Base-by-base conservation (phyloP, 2,329 filamentous ascomycete genomes). In the Ustilaginoidea virens region DNA sequence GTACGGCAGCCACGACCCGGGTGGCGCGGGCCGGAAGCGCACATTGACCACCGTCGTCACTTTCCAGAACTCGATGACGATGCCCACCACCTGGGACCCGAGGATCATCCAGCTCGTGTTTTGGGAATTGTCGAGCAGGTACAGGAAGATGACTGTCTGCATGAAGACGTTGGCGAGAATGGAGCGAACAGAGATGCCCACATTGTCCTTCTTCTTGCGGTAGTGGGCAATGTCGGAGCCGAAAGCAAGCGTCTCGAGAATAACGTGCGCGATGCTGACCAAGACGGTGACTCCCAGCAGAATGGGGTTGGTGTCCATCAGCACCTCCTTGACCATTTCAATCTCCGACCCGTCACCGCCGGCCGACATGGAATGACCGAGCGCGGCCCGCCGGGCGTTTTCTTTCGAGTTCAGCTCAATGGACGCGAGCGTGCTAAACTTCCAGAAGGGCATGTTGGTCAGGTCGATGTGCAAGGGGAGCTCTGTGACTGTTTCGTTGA, bases 71-170 rank as follows among this genome's bases (percentile, higher is more conserved):
- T 74, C 69, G 39, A 74, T 72, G 25, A 73, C 31, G 32, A 73
- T 73, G 28, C 86, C 85, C 36, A 92, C 74, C 13, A 79, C 90
- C 58, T 98, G 90, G 8, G 82, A 80, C 28, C 86, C 85, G 13
- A 98, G 63, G 43, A 98, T 96, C 85, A 98, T 96, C 87, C 87
- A 98, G 39, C 80, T 92, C 1, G 90, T 98, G 52, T 90, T 92
- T 33, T 94, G 85, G 40, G 85, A 92, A 61, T 98, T 96, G 60
- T 98, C 90, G 44, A 98, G 61, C 17, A 98, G 69, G 56, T 98
- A 98, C 25, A 98, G 66, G 68, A 98, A 92, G 54, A 98, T 94
- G 47, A 96, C 68, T 5, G 68, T 55, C 55, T 98, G 90, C 90
- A 98, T 98, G 53, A 96, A 86, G 36, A 96, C 86, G 47, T 96